phyloP scores from a whole-genome alignment of 805 yeast genomes.

The Candida ipomoeae region DNA sequence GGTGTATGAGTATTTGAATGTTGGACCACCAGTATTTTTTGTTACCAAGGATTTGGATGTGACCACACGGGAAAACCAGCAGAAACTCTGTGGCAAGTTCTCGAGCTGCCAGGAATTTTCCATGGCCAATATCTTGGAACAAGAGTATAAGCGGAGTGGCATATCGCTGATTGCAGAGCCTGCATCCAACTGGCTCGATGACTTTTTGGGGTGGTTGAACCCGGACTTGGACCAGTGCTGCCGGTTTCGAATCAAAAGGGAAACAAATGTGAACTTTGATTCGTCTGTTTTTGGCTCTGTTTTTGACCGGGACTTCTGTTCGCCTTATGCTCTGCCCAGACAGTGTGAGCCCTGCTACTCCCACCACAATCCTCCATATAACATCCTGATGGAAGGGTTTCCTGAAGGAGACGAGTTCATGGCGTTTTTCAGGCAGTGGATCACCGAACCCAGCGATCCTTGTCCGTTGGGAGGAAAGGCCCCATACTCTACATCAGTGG shows the following conservation, averaged over 20 bases:
- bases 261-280: not conserved
- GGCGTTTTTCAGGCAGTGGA: conserved; percentile 76
- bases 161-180: conserved; percentile 74
- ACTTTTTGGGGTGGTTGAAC: conserved; percentile 78
- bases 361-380: conserved; percentile 58
- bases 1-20: conserved; percentile 64
- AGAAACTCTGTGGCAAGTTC: conserved; percentile 79
- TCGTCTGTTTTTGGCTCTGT: not conserved
- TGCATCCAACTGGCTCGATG: conserved; percentile 90
- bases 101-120: conserved; percentile 79
- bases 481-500: conserved; percentile 61
- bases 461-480: conserved; percentile 97
- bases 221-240: conserved; percentile 89
- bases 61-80: conserved; percentile 60
- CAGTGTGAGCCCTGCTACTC: conserved; percentile 71
- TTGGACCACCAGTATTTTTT: conserved; percentile 91
- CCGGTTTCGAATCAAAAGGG: conserved; percentile 47
- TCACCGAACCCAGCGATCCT: conserved; percentile 75
- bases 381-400: conserved; percentile 72
- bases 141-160: conserved; percentile 68
- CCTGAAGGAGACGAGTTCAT: conserved; percentile 72
- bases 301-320: conserved; percentile 49
- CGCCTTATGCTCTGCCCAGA: conserved; percentile 62
- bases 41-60: conserved; percentile 68
- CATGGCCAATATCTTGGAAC: conserved; percentile 74